Evolutionary conservation across 495 filamentous ascomycete genomes (phyloP), one percentile per base, ranked within the genome.

Genomic region (Platismatia glauca): DNA sequence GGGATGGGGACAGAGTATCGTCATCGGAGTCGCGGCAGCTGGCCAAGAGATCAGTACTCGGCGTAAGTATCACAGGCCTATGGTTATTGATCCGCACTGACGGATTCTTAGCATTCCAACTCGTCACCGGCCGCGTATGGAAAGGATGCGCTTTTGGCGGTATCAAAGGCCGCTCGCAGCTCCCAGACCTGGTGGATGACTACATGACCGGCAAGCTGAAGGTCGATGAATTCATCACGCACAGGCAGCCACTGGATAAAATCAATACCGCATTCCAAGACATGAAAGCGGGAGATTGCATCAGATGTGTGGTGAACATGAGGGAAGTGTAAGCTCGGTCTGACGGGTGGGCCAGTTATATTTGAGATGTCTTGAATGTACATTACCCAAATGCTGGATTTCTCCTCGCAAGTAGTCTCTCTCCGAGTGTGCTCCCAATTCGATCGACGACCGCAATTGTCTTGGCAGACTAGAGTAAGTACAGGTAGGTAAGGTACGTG

Each of bases 211-310:
- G 91, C 65, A 82, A 88, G 70, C 83, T 98, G 70, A 97, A 96
- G 89, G 93, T 98, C 46, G 95, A 98, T 71, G 94, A 98, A 79
- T 97, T 97, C 81, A 97, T 98, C 77, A 98, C 94, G 35, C 95
- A 98, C 80, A 86, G 94, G 52, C 87, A 95, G 81, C 77, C 78
- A 11, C 79, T 98, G 55, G 71, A 72, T 31, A 80, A 85, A 57
- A 97, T 98, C 77, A 97, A 96, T 80, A 79, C 78, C 24, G 92
- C 91, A 15, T 98, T 98, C 66, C 82, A 89, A 57, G 82, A 87
- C 74, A 98, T 98, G 94, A 96, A 96, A 82, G 78, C 83, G 59
- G 94, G 94, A 44, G 91, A 97, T 73, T 98, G 94, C 75, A 93
- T 98, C 67, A 87, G 94, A 55, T 96, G 89, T 65, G 95, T 89